phyloP scores from a whole-genome alignment of 176 grass and related monocot species.

The Secale cereale region DNA sequence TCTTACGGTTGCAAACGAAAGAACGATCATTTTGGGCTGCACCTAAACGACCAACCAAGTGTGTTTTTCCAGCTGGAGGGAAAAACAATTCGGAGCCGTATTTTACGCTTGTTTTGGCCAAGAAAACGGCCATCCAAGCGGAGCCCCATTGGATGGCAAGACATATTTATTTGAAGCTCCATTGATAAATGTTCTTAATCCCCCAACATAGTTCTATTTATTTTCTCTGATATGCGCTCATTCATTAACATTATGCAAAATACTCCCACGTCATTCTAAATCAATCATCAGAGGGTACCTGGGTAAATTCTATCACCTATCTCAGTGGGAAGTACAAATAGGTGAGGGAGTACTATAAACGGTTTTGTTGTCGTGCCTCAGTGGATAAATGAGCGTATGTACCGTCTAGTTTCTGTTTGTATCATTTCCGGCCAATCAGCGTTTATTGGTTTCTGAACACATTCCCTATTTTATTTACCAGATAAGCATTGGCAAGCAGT shows the following conservation, averaged over 20 bases:
- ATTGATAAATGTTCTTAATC: not conserved
- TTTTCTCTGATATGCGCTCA: not conserved
- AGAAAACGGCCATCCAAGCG: too few species aligned
- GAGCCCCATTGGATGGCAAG: not conserved
- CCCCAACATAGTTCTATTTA: not conserved
- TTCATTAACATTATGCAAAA: not conserved
- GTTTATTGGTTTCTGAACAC: not conserved
- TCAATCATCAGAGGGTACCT: not conserved
- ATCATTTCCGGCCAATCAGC: not conserved
- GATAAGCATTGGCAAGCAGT: conserved; percentile 89
- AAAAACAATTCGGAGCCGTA: too few species aligned
- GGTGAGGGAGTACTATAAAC: not conserved
- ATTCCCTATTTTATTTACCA: not conserved
- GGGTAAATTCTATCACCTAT: not conserved
- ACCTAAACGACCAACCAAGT: too few species aligned
- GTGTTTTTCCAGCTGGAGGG: too few species aligned
- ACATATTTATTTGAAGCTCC: not conserved
- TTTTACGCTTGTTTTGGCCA: too few species aligned
- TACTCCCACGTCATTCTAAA: not conserved
- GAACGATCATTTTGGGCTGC: too few species aligned
- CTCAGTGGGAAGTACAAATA: not conserved
- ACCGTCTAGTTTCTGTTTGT: not conserved
- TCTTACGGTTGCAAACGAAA: too few species aligned
- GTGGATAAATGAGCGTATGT: not conserved
- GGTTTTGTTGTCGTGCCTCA: not conserved